These are phyloP conservation scores for Aspergillus costaricaensis DNA, from an alignment of 2,329 filamentous ascomycete species.

Conservation along the genomic window DNA sequence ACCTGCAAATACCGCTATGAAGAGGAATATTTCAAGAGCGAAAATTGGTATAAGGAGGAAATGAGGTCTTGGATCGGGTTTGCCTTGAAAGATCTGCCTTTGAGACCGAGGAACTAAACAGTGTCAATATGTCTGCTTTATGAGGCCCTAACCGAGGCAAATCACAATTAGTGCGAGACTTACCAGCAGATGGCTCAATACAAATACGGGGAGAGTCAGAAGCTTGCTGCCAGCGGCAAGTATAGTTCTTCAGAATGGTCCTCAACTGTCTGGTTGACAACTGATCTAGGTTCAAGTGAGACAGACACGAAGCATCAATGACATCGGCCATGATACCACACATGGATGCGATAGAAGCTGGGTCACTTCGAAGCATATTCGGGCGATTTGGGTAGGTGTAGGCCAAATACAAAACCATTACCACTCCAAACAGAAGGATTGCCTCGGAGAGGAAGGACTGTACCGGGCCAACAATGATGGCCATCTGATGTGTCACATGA, in stretches of 20 bases:
- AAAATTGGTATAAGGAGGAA: slow-evolving; percentile 13
- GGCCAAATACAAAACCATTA: slow-evolving; percentile 1
- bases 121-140: background rate
- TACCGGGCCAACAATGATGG: slow-evolving; percentile 1
- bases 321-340: slow-evolving; percentile 10
- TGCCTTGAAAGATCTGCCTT: background rate
- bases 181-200: slow-evolving; percentile 6
- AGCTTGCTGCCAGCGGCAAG: slow-evolving; percentile 7
- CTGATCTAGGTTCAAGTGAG: slow-evolving; percentile 2
- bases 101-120: background rate
- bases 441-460: background rate
- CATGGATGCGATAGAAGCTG: slow-evolving; percentile 12
- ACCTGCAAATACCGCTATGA: slow-evolving; percentile 5
- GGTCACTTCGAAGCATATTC: slow-evolving; percentile 8
- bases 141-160: background rate
- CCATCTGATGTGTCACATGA: slow-evolving; percentile 7
- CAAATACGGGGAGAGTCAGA: background rate
- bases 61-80: slow-evolving; percentile 8
- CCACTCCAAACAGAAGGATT: slow-evolving; percentile 3
- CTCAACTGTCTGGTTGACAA: slow-evolving; percentile 8
- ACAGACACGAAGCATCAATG: slow-evolving; percentile 6
- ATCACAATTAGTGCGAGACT: background rate
- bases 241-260: slow-evolving; percentile 1
- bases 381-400: slow-evolving; percentile 8
- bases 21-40: slow-evolving; percentile 1